These are phyloP conservation scores for Boechera divaricarpa DNA, from an alignment of 345 rosid species.

Conservation along the genomic window DNA sequence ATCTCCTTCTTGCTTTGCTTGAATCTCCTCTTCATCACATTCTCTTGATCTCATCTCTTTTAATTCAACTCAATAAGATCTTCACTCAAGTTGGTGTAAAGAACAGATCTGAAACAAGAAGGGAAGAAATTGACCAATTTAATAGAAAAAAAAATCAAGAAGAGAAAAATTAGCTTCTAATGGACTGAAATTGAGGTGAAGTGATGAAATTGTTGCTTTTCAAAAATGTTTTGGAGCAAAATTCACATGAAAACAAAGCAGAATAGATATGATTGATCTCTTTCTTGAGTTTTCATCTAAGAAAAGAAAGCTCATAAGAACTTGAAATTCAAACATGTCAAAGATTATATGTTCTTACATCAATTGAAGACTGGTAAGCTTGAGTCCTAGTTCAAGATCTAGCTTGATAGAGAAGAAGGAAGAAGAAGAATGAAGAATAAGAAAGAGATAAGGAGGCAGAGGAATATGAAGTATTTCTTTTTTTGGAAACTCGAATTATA, in stretches of 20 bases:
- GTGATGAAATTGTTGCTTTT: background rate
- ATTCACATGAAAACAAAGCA: constrained; percentile 26
- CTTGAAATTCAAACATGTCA: background rate
- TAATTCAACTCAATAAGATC: constrained; percentile 3
- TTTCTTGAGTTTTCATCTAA: constrained; percentile 7
- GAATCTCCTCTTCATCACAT: constrained; percentile 46
- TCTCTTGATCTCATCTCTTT: constrained; percentile 53
- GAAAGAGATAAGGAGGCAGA: constrained; percentile 36
- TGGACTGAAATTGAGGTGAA: background rate
- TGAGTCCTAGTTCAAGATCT: constrained; percentile 31
- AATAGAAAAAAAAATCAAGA: constrained; percentile 2
- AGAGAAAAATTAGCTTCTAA: constrained; percentile 2
- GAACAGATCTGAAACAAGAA: constrained; percentile 42
- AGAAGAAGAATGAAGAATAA: constrained; percentile 15
- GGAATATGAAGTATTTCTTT: constrained; percentile 36
- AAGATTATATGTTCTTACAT: constrained; percentile 35
- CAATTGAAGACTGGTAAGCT: constrained; percentile 17
- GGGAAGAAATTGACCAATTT: background rate
- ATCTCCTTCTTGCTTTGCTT: constrained; percentile 68
- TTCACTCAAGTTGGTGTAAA: constrained; percentile 7
- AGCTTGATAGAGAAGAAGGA: constrained; percentile 22
- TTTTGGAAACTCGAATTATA: constrained; percentile 32
- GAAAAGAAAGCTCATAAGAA: background rate
- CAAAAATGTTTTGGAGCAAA: background rate
- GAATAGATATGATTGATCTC: constrained; percentile 8